Percentiles rank a stretch among this genome's conserved stretches.
Evolutionary conservation across 345 rosid species (phyloP).

Genomic region (Balakata baccata): DNA sequence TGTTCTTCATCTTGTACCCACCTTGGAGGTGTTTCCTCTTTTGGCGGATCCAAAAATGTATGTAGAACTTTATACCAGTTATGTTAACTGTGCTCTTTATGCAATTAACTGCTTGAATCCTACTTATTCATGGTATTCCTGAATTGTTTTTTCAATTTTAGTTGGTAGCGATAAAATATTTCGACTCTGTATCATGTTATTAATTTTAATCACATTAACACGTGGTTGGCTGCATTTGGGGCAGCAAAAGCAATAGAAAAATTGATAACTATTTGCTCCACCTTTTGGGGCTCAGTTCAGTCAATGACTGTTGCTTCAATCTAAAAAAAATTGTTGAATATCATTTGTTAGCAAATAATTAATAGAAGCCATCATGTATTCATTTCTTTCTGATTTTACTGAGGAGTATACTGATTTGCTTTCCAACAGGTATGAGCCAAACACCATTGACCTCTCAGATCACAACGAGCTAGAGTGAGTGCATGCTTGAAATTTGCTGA

Average conservation of each 20-base stretch:
- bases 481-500: background rate
- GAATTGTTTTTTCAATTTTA: conserved; percentile 5
- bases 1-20: conserved; percentile 95
- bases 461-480: conserved; percentile 90
- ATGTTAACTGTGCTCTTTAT: conserved; percentile 1
- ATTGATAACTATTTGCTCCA: background rate
- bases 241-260: background rate
- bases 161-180: background rate
- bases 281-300: background rate
- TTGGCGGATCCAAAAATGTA: conserved; percentile 80
- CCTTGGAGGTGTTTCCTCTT: conserved; percentile 89
- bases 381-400: conserved; percentile 12
- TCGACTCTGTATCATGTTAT: background rate
- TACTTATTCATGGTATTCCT: background rate
- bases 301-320: background rate
- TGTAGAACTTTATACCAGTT: conserved; percentile 22
- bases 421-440: conserved; percentile 83
- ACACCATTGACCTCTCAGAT: conserved; percentile 88
- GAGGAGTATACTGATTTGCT: conserved; percentile 1
- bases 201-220: background rate
- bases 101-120: background rate
- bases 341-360: background rate
- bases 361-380: background rate
- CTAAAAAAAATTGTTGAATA: background rate
- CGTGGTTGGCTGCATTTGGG: background rate